phyloP scores from a whole-genome alignment of 257 asterid genomes.

The Coffea eugenioides region DNA sequence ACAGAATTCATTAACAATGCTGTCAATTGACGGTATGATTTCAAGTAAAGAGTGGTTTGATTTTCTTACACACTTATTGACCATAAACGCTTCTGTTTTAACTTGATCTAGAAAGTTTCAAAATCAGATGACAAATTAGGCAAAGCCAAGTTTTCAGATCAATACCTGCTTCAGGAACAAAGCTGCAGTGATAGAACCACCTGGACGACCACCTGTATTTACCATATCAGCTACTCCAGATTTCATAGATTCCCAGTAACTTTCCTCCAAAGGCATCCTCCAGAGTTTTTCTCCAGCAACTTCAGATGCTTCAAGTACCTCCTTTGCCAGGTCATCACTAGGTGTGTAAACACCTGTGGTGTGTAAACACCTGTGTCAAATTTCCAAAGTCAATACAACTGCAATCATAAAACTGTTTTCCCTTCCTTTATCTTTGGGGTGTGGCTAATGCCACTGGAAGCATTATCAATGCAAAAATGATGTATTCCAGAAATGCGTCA shows the following conservation, averaged over 20 bases:
- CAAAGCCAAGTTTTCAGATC: not conserved
- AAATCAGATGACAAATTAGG: not conserved
- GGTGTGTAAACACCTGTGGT: conserved; percentile 84
- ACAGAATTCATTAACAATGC: not conserved
- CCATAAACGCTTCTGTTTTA: not conserved
- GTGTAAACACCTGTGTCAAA: conserved; percentile 68
- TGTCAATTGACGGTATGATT: not conserved
- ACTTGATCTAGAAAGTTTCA: not conserved
- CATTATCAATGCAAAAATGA: too few relatives aligned
- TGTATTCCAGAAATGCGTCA: not conserved
- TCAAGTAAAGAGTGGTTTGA: not conserved
- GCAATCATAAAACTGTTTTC: not conserved
- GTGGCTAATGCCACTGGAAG: not conserved
- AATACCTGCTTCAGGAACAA: conserved; percentile 97
- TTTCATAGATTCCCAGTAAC: conserved; percentile 95
- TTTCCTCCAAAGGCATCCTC: conserved; percentile 96
- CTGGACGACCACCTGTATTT: conserved; percentile 89
- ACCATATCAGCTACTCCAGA: conserved; percentile 99
- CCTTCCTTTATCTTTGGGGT: too few relatives aligned
- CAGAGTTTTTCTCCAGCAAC: conserved; percentile 83
- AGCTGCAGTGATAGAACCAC: conserved; percentile 95
- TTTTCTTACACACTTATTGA: not conserved
- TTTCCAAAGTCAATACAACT: not conserved
- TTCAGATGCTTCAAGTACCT: conserved; percentile 80
- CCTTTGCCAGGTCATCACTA: conserved; percentile 79